These are phyloP conservation scores for Prunus mume DNA, from an alignment of 306 rosid species.

Conservation along the genomic window DNA sequence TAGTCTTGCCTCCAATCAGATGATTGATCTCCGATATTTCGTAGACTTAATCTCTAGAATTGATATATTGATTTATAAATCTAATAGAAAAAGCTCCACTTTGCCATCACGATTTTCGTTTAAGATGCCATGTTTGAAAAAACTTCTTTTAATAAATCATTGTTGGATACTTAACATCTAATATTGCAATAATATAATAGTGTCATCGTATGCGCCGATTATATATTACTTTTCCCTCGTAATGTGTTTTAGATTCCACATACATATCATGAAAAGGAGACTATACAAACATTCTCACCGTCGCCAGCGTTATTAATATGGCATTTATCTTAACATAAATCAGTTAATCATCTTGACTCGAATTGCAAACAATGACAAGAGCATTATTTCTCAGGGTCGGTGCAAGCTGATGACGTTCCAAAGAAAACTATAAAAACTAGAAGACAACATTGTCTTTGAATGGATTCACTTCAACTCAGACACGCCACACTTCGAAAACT, in stretches of 20 bases:
- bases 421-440: not conserved
- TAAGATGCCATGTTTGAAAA: not conserved
- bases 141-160: not conserved
- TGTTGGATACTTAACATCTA: not conserved
- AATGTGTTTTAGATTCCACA: too few relatives aligned
- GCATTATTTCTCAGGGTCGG: not conserved
- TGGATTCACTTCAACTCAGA: not conserved
- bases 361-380: not conserved
- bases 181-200: not conserved
- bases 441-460: not conserved
- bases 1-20: conserved; percentile 11
- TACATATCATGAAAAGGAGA: too few relatives aligned
- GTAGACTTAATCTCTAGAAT: not conserved
- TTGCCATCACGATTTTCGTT: not conserved
- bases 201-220: not conserved
- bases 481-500: conserved; percentile 14
- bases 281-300: too few relatives aligned
- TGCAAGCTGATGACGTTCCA: not conserved
- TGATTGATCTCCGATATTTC: conserved; percentile 4
- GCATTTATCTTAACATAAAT: not conserved
- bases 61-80: not conserved
- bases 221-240: too few relatives aligned
- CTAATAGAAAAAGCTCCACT: too few relatives aligned
- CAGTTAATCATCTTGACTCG: not conserved
- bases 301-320: too few relatives aligned